Evolutionary conservation across 805 yeast genomes (phyloP).

Genomic region (Pichia californica): DNA sequence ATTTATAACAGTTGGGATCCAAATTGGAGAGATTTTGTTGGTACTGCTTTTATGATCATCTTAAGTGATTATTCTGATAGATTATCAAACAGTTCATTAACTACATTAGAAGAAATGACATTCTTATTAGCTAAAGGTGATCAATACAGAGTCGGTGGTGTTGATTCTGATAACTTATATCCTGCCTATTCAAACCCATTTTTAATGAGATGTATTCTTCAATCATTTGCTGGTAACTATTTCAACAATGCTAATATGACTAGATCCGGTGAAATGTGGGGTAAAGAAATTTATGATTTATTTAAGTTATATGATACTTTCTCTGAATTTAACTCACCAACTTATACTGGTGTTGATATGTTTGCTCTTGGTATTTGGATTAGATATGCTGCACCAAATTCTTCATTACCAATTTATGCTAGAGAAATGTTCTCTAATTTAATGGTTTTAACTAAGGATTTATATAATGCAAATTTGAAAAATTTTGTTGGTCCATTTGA

Average conservation of each 20-base stretch:
- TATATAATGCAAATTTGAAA: background rate
- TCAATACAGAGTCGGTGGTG: constrained; percentile 1
- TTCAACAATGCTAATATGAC: background rate
- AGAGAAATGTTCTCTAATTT: background rate
- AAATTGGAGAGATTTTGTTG: constrained; percentile 3
- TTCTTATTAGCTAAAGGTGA: background rate
- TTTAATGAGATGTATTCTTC: constrained; percentile 1
- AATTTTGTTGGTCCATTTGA: constrained; percentile 1
- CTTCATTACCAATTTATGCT: background rate
- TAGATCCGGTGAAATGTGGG: background rate
- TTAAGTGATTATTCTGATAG: background rate
- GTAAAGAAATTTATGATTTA: background rate
- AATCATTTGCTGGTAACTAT: background rate
- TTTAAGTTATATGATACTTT: background rate
- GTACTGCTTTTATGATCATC: background rate
- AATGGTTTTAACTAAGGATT: background rate
- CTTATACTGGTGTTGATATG: constrained; percentile 1
- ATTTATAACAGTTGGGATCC: background rate
- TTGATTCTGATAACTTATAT: constrained; percentile 1
- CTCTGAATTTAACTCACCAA: background rate
- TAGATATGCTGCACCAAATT: background rate
- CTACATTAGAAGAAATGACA: background rate
- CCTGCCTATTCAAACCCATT: background rate
- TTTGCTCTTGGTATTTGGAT: background rate
- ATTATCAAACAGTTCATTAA: background rate